These are phyloP conservation scores for Trametes cinnabarina DNA, from an alignment of 768 basidiomycete species.

Conservation along the genomic window DNA sequence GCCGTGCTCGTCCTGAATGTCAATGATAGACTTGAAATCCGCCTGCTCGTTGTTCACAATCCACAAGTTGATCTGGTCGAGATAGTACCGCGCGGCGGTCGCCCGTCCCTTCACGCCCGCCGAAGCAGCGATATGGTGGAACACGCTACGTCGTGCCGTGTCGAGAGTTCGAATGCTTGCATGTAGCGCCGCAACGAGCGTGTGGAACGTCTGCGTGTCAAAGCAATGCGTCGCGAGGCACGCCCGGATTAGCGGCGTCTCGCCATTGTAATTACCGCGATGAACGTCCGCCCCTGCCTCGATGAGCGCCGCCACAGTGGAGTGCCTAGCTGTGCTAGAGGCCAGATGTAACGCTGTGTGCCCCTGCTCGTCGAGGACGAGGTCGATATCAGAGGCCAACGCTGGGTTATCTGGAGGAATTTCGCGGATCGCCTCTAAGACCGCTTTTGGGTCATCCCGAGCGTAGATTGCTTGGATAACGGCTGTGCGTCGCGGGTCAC, in stretches of 20 bases:
- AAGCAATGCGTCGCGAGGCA: slow-evolving; percentile 85
- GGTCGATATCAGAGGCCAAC: slow-evolving; percentile 59
- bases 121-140: slow-evolving; percentile 89
- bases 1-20: slow-evolving; percentile 91
- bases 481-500: slow-evolving; percentile 55
- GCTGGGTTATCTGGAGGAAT: slow-evolving; percentile 45
- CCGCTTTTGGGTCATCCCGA: slow-evolving; percentile 60
- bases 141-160: slow-evolving; percentile 75
- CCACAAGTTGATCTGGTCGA: slow-evolving; percentile 86
- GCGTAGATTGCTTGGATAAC: slow-evolving; percentile 66
- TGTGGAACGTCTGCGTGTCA: slow-evolving; percentile 72
- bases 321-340: slow-evolving; percentile 74
- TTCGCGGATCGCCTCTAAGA: slow-evolving; percentile 67
- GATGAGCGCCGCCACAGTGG: slow-evolving; percentile 69
- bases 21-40: slow-evolving; percentile 77
- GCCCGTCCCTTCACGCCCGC: slow-evolving; percentile 92
- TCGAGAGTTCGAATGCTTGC: slow-evolving; percentile 86
- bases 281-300: slow-evolving; percentile 80
- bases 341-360: slow-evolving; percentile 95
- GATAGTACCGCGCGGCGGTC: slow-evolving; percentile 81
- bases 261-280: slow-evolving; percentile 90
- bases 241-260: slow-evolving; percentile 91
- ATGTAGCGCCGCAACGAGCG: slow-evolving; percentile 61
- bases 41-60: slow-evolving; percentile 76
- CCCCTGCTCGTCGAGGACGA: slow-evolving; percentile 90